phyloP scores from a whole-genome alignment of 176 grass and related monocot species.

The Triticum timopheevii region DNA sequence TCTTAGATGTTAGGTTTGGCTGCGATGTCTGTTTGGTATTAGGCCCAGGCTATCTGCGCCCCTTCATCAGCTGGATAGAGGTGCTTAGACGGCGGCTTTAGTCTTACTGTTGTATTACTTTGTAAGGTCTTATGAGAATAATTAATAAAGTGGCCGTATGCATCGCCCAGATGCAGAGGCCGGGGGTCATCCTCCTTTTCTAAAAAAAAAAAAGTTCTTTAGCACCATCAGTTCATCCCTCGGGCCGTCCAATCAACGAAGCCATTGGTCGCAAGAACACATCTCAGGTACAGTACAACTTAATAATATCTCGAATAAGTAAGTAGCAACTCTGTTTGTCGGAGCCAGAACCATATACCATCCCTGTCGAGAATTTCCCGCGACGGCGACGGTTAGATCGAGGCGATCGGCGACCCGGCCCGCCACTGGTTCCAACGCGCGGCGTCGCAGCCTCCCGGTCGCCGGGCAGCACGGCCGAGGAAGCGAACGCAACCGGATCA shows the following conservation, averaged over 20 bases:
- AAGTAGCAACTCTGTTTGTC: neutral
- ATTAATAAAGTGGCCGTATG: too few species aligned
- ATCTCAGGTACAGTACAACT: neutral
- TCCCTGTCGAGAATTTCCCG: neutral
- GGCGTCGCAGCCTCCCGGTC: conserved; percentile 36
- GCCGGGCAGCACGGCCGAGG: conserved; percentile 27
- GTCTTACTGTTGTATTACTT: too few species aligned
- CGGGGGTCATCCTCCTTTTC: too few species aligned
- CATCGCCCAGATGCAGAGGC: too few species aligned
- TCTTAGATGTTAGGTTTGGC: too few species aligned
- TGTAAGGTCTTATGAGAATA: too few species aligned
- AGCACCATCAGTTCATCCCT: neutral
- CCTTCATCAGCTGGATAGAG: too few species aligned
- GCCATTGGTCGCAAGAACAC: neutral
- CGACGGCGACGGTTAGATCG: neutral
- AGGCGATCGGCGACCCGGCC: neutral
- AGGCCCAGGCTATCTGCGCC: too few species aligned
- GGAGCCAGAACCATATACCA: neutral
- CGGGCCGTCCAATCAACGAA: neutral
- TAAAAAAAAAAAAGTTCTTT: too few species aligned
- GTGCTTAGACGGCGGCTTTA: too few species aligned
- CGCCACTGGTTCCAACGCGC: conserved; percentile 10
- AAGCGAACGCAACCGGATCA: neutral
- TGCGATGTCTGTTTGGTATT: too few species aligned
- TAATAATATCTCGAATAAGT: neutral